Base-by-base conservation (phyloP, 768 basidiomycete genomes). In the Rhodotorula kratochvilovae region DNA sequence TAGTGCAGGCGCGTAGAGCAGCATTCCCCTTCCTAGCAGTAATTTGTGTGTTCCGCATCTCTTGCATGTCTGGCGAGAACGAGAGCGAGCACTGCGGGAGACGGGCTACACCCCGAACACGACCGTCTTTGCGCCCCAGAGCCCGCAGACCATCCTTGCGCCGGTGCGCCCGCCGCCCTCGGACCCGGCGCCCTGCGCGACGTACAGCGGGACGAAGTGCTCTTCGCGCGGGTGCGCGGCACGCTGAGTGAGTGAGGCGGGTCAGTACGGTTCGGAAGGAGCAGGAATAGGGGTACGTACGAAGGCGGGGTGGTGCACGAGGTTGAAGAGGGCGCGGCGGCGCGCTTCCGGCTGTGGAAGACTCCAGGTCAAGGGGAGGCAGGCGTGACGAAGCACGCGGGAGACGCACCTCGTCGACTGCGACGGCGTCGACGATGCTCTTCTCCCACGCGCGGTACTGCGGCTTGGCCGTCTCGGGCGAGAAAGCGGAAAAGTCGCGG, bases 131-230 rank as follows among this genome's bases (percentile, higher is more conserved):
- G 39, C 42, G 6, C 58, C 58, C 58, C 58, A 61, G 23, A 61
- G 23, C 5, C 60, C 60, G 25, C 45, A 61, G 23, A 86, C 87
- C 71, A 88, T 82, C 25, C 88, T 87, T n/a, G 85, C 84, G 27
- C 84, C 82, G 8, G 87, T 87, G 62, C 83, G 83, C 45, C 82
- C 80, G 3, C 85, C 54, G 3, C 60, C 61, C 19, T 46, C 33
- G 23, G 45, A 27, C 54, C 86, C 87, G 16, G 89, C 90, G 6
- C 89, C 90, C 5, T 86, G 88, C 7, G 88, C 89, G 53, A 91
- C 83, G 78, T 90, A 90, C 25, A 92, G 72, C 17, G 91, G 90
- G 25, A 91, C 82, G 76, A 92, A 90, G 77, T 92, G 90, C 39
- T 93, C 91, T 72, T 87, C 87, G 5, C 88, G 84, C 3, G 90